Conservation (phyloP, 805 yeast species). For the Blastobotrys americana region DNA sequence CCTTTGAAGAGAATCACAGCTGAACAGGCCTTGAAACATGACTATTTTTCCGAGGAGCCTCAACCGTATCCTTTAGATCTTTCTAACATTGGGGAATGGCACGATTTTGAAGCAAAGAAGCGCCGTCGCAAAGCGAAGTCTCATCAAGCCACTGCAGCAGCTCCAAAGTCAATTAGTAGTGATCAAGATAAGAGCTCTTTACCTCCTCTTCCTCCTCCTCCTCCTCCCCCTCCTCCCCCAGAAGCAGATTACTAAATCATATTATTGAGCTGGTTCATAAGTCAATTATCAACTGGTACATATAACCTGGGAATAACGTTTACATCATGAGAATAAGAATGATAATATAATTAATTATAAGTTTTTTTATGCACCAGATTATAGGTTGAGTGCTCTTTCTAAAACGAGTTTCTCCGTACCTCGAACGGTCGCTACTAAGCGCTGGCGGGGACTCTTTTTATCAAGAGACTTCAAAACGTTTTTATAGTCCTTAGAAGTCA, state of each 20-base stretch:
- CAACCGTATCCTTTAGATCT: conserved; percentile 49
- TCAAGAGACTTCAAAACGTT: conserved; percentile 9
- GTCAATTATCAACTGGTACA: too few species aligned
- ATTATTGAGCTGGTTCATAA: too few species aligned
- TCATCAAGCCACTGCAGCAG: conserved; percentile 21
- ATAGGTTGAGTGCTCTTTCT: conserved; percentile 16
- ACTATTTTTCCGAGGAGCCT: conserved; percentile 68
- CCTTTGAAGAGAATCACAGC: conserved; percentile 67
- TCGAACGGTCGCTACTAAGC: conserved; percentile 18
- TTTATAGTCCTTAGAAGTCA: conserved; percentile 21
- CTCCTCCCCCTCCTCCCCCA: background rate
- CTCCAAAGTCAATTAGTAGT: background rate
- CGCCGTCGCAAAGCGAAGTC: conserved; percentile 42
- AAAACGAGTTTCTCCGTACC: conserved; percentile 30
- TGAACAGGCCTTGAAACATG: conserved; percentile 56
- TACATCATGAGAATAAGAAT: too few species aligned
- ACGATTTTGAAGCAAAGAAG: conserved; percentile 90
- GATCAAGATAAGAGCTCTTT: background rate
- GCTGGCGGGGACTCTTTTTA: conserved; percentile 9
- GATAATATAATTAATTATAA: background rate
- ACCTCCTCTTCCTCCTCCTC: background rate
- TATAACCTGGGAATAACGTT: too few species aligned
- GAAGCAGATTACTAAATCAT: background rate
- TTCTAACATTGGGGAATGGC: conserved; percentile 82
- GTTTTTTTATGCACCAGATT: background rate